Evolutionary conservation across 73 alveolate species (phyloP), one percentile per base, ranked within the genome.

Genomic region (Durusdinium trenchii): DNA sequence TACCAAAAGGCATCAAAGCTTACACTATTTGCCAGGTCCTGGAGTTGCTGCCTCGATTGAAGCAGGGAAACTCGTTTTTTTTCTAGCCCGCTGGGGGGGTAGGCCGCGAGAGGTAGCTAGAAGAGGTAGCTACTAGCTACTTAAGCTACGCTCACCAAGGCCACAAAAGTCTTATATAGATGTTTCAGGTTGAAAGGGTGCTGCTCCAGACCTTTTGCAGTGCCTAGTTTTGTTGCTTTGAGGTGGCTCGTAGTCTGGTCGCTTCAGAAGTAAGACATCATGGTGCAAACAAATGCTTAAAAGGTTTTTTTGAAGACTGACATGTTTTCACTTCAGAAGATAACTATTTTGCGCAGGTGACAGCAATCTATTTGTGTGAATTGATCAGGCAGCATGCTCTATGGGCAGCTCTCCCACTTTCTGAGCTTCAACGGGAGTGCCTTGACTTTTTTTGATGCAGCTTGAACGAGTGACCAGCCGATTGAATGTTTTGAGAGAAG

Each of bases 351-450:
- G 64, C n/a, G 64, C 20, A 54, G 20, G 20, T 54, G 64, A 12
- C 28, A 54, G 20, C 9, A 54, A 9, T 54, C 64, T 54, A 20
- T 20, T 20, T 12, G 28, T 12, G 9, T 54, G 20, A 12, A 20
- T 20, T 12, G 16, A 20, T 20, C 0, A 83, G 94, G 94, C 94
- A 83, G 52, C 75, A 38, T 23, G 76, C 76, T 48, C 40, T 83
- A 32, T 83, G 94, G 94, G 73, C 73, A 10, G 75, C 76, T 3
- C 35, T 83, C 38, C 94, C 94, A 3, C 48, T 83, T 30, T 51
- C 75, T 9, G 94, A 83, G 75, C 94, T 83, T 14, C 94, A 83
- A 57, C 73, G 94, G 18, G 94, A 83, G 94, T n/a, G 36, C 81
- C 81, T 67, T 2, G 81, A 20, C 64, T 12, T 9, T 54, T 20